These are phyloP conservation scores for Paramyrothecium roridum DNA, from an alignment of 2,329 filamentous ascomycete genomes.

Conservation along the genomic window DNA sequence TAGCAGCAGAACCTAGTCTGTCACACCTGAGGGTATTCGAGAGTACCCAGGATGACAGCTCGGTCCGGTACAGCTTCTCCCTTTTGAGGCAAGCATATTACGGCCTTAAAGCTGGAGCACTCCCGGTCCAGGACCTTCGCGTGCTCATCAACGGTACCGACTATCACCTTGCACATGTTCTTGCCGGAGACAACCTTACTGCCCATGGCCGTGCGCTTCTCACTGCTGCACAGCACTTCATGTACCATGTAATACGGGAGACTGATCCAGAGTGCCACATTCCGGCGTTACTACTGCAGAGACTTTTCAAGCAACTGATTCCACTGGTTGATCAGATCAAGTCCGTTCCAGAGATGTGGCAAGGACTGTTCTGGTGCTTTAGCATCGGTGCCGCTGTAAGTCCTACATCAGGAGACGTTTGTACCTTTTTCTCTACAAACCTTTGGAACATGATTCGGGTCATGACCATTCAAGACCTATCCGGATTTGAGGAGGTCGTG, in stretches of 20 bases:
- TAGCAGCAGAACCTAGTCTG: slow-evolving; percentile 7
- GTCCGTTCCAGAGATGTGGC: slow-evolving; percentile 1
- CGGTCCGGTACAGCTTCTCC: slow-evolving; percentile 6
- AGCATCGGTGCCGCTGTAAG: slow-evolving; percentile 7
- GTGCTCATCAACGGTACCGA: slow-evolving; percentile 9
- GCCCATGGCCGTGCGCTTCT: slow-evolving; percentile 4
- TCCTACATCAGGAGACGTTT: slow-evolving; percentile 4
- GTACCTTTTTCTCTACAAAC: slow-evolving; percentile 7
- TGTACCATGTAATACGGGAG: slow-evolving; percentile 8
- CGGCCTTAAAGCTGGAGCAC: slow-evolving; percentile 2
- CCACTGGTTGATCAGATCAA: not conserved
- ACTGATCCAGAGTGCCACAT: not conserved
- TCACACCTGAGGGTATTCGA: slow-evolving; percentile 8
- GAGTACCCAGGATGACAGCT: not conserved
- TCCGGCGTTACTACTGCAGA: not conserved
- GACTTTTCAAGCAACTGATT: slow-evolving; percentile 4
- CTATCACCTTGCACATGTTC: slow-evolving; percentile 3
- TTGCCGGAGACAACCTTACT: slow-evolving; percentile 2
- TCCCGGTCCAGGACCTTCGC: slow-evolving; percentile 8
- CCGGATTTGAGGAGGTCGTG: slow-evolving; percentile 3
- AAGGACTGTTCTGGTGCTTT: slow-evolving; percentile 9
- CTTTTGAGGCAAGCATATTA: slow-evolving; percentile 7
- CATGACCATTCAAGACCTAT: not conserved
- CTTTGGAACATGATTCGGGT: not conserved
- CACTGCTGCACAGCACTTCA: slow-evolving; percentile 5